A percentile compares a stretch with the other conserved stretches of the same genome.
Conservation (phyloP, 164 flowering plant species). For the Saururus chinensis region DNA sequence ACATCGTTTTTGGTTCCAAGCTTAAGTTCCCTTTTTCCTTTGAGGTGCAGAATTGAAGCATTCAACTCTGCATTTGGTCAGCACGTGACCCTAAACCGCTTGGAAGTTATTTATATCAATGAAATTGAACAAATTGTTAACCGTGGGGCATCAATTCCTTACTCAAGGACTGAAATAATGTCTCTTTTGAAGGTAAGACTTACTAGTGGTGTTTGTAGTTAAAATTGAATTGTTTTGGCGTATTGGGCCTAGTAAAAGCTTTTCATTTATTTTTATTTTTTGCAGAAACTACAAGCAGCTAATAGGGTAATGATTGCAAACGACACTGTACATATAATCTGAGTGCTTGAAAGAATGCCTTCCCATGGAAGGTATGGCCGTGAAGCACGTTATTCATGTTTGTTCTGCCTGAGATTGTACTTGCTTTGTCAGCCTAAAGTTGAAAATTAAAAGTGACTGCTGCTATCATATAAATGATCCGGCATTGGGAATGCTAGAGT, state of each 20-base stretch:
- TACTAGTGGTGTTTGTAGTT: neutral
- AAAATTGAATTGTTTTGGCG: neutral
- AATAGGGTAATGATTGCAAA: conserved; percentile 63
- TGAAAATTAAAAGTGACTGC: no score
- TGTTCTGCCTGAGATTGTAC: neutral
- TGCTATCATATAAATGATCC: no score
- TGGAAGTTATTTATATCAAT: conserved; percentile 53
- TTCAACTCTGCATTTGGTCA: conserved; percentile 58
- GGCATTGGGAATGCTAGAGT: no score
- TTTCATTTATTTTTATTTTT: neutral
- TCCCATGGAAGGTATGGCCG: neutral
- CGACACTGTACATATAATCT: conserved; percentile 57
- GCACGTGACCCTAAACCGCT: conserved; percentile 64
- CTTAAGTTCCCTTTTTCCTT: neutral
- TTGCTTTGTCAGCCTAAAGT: neutral
- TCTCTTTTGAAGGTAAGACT: conserved; percentile 54
- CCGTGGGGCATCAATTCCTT: conserved; percentile 31
- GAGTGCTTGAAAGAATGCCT: conserved; percentile 4
- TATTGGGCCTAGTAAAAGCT: neutral
- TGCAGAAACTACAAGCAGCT: conserved; percentile 62
- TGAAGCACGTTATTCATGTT: neutral
- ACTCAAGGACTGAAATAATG: conserved; percentile 51
- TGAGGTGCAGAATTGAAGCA: conserved; percentile 54
- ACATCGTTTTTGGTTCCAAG: neutral
- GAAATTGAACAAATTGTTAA: conserved; percentile 72